These are phyloP conservation scores for Penicillium nordicum DNA, from an alignment of 2,329 filamentous ascomycete species.

Conservation along the genomic window DNA sequence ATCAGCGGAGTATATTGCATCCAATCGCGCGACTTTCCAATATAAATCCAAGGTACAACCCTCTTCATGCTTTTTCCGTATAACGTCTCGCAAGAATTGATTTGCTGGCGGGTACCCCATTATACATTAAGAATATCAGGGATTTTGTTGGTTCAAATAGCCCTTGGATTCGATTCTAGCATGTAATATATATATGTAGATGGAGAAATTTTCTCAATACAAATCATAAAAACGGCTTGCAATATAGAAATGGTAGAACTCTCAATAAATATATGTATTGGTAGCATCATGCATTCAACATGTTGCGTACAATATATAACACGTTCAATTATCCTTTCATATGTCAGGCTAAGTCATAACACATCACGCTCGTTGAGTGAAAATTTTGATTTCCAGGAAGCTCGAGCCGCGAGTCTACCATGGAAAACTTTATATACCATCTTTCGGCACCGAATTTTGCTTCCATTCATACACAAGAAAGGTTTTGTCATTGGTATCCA, in stretches of 20 bases:
- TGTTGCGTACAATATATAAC: not conserved
- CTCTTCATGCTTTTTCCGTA: not conserved
- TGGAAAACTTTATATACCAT: not conserved
- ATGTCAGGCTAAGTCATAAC: not conserved
- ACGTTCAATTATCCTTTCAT: not conserved
- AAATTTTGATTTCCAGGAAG: not conserved
- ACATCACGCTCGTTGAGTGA: not conserved
- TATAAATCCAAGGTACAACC: not conserved
- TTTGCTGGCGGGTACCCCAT: not conserved
- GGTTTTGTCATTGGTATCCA: not conserved
- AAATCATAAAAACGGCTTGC: not conserved
- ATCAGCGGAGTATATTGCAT: slow-evolving; percentile 1
- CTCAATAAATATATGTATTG: not conserved
- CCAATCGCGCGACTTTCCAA: not conserved
- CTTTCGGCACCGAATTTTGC: not conserved
- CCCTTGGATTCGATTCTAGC: not conserved
- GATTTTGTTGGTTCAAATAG: not conserved
- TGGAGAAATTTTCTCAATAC: not conserved
- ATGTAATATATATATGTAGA: not conserved
- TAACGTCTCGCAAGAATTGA: not conserved
- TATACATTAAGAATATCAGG: too few species aligned
- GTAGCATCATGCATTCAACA: not conserved
- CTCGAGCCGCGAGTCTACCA: not conserved
- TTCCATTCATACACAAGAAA: not conserved
- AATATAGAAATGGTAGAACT: not conserved